Evolutionary conservation across 768 basidiomycete genomes (phyloP), one percentile per base, ranked within the genome.

Genomic region (Gymnopilus dilepis): DNA sequence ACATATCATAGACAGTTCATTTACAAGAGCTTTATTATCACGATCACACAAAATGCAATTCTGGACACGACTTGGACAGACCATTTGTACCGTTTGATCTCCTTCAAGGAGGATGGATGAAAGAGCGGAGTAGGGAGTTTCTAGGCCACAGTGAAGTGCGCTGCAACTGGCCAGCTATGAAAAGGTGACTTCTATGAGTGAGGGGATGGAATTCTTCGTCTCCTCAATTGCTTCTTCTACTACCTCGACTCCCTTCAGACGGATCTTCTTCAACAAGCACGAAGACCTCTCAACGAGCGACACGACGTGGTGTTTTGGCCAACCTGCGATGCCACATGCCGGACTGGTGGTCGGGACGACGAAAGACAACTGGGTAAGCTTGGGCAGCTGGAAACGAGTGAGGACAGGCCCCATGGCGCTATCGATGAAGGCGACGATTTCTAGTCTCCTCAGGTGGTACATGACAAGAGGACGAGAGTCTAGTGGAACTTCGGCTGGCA

Each of bases 301-400:
- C 33, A 62, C 38, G 19, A 67, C 61, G 11, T 54, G 41, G 11
- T 31, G 34, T 34, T 62, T 65, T 15, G 72, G 72, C 67, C 69
- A 71, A 28, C 61, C 61, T 22, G 58, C 63, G 9, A 65, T 50
- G 13, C 65, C 69, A 22, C 62, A 69, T 13, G 57, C 65, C 4
- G 69, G 69, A 28, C 68, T 68, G 37, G 69, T 68, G 24, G 63
- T 60, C 3, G 72, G 66, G 12, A 73, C 60, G 33, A 64, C 62
- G 42, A 73, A 65, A 0, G 57, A 57, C 6, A 73, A 54, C 21
- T 66, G 54, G 24, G 58, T 47, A 2, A 73, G 58, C 13, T 65
- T 66, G 15, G 70, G 72, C 4, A 69, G 53, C 45, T 64, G 59
- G 34, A 73, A 55, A n/a, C 66, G 59, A 47, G 64, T 59, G 21